phyloP scores from a whole-genome alignment of 495 filamentous ascomycete genomes.

The Xylaria cubensis region DNA sequence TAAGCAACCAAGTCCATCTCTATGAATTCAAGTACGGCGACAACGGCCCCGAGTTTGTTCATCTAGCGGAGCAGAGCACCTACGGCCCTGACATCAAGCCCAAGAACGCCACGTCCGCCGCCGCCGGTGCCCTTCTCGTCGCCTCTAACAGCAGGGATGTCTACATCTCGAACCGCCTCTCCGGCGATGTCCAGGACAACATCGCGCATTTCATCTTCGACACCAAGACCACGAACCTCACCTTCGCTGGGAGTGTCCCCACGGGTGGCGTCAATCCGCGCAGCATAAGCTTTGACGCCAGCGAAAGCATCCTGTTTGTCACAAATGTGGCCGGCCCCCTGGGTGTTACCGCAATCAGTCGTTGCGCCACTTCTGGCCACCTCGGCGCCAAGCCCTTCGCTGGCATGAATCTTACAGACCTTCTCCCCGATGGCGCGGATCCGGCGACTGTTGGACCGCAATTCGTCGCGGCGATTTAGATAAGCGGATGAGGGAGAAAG shows the following conservation, averaged over 20 bases:
- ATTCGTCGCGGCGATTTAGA: constrained; percentile 28
- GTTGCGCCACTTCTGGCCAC: constrained; percentile 26
- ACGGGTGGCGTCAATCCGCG: constrained; percentile 40
- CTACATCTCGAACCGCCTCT: constrained; percentile 47
- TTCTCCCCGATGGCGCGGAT: constrained; percentile 3
- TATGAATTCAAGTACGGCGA: constrained; percentile 37
- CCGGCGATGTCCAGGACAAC: constrained; percentile 40
- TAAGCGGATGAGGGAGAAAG: not conserved
- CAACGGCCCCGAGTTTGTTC: constrained; percentile 31
- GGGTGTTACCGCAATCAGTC: constrained; percentile 38
- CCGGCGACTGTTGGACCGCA: constrained; percentile 36
- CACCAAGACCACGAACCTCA: constrained; percentile 29
- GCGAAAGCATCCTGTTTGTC: constrained; percentile 36
- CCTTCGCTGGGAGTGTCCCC: constrained; percentile 33
- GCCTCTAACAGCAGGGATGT: constrained; percentile 38
- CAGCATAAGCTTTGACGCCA: constrained; percentile 39
- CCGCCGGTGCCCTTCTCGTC: constrained; percentile 41
- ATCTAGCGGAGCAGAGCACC: constrained; percentile 36
- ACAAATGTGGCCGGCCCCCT: constrained; percentile 42
- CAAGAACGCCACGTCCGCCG: constrained; percentile 34
- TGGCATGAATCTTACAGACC: constrained; percentile 6
- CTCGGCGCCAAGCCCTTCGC: constrained; percentile 34
- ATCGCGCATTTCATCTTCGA: constrained; percentile 43
- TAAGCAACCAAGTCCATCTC: constrained; percentile 39
- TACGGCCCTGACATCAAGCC: constrained; percentile 34